Percentiles rank a stretch among this genome's conserved stretches.
phyloP scores from a whole-genome alignment of 1,284 basidiomycete genomes.

The Cryptococcus depauperatus region DNA sequence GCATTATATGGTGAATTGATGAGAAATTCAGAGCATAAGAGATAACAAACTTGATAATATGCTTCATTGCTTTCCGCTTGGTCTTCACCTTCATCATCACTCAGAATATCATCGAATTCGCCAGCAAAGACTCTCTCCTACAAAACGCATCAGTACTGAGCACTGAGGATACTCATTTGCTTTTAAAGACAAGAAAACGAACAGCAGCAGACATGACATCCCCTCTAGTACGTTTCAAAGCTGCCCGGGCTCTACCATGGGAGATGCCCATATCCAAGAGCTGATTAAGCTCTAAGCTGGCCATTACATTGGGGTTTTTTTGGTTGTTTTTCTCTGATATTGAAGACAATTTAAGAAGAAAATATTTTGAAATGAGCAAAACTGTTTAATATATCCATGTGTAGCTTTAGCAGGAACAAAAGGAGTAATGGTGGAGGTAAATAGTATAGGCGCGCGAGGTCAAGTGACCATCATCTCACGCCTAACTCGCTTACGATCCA shows the following conservation, averaged over 20 bases:
- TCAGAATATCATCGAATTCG: constrained; percentile 59
- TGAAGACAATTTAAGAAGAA: too few species aligned
- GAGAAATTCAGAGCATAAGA: background rate
- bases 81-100: constrained; percentile 47
- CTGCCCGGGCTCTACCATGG: constrained; percentile 63
- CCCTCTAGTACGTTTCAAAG: constrained; percentile 59
- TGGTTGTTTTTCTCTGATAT: too few species aligned
- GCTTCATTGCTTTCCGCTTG: background rate
- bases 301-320: constrained; percentile 1
- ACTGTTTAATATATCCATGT: too few species aligned
- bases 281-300: constrained; percentile 21
- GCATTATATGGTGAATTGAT: too few species aligned
- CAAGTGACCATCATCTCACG: too few species aligned
- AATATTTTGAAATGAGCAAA: too few species aligned
- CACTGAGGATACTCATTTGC: background rate
- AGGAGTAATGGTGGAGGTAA: too few species aligned
- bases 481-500: too few species aligned
- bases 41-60: background rate
- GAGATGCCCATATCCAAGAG: constrained; percentile 56
- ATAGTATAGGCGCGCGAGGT: too few species aligned
- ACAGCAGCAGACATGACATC: constrained; percentile 88
- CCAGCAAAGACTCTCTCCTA: constrained; percentile 52
- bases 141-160: background rate
- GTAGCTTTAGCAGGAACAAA: too few species aligned
- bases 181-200: constrained; percentile 42